These are phyloP conservation scores for Dillenia turbinata DNA, from an alignment of 164 flowering plant species.

Conservation along the genomic window DNA sequence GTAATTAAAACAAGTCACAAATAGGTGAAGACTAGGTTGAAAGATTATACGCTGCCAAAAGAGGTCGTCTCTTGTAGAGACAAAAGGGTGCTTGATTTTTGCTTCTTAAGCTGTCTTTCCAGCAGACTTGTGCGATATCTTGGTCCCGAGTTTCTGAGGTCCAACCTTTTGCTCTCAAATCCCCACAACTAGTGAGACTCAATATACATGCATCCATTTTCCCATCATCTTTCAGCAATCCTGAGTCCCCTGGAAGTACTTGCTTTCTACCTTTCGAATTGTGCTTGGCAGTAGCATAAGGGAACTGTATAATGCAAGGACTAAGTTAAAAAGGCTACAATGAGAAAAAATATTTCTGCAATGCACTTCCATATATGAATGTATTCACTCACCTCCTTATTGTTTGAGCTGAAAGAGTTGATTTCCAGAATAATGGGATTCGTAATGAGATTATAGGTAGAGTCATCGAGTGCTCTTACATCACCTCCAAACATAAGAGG, in stretches of 20 bases:
- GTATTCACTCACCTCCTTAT: slow-evolving; percentile 53
- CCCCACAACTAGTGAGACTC: slow-evolving; percentile 51
- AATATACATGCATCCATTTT: slow-evolving; percentile 16
- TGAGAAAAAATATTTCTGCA: background rate
- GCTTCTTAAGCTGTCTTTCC: slow-evolving; percentile 37
- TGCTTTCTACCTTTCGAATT: slow-evolving; percentile 2
- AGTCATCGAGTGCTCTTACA: slow-evolving; percentile 58
- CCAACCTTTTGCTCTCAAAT: slow-evolving; percentile 51
- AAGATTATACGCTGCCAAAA: slow-evolving; percentile 30
- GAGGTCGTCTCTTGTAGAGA: slow-evolving; percentile 39
- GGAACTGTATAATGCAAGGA: slow-evolving; percentile 38
- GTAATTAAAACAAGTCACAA: background rate
- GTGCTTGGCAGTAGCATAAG: slow-evolving; percentile 27
- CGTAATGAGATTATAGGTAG: slow-evolving; percentile 57
- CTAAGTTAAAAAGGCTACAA: no score
- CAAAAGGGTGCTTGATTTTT: slow-evolving; percentile 41
- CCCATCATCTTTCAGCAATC: slow-evolving; percentile 8
- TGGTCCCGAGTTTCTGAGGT: slow-evolving; percentile 27
- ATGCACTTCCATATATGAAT: background rate
- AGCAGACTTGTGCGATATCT: slow-evolving; percentile 55
- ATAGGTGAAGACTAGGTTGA: slow-evolving; percentile 5
- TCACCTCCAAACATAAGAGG: slow-evolving; percentile 98
- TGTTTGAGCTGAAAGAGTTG: slow-evolving; percentile 63
- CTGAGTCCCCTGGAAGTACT: slow-evolving; percentile 2
- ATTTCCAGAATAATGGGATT: slow-evolving; percentile 73